These are phyloP conservation scores for Phialocephala subalpina DNA, from an alignment of 2,329 filamentous ascomycete genomes.

Conservation along the genomic window DNA sequence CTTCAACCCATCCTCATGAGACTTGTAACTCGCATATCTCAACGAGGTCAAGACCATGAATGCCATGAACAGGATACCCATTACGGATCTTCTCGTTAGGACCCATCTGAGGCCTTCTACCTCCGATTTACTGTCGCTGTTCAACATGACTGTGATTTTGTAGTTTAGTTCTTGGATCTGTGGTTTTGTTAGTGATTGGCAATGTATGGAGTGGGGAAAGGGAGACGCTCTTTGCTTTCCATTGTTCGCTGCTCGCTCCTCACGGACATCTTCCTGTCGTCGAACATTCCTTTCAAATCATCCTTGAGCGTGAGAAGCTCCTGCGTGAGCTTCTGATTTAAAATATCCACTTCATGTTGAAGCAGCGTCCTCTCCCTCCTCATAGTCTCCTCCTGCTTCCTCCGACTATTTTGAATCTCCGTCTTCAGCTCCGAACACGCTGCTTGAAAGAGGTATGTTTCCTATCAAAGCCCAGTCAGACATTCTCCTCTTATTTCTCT, in stretches of 20 bases:
- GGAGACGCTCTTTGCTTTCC: slow-evolving; percentile 74
- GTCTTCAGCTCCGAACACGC: slow-evolving; percentile 92
- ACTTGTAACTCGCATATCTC: slow-evolving; percentile 64
- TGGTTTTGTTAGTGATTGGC: slow-evolving; percentile 9
- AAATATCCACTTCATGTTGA: slow-evolving; percentile 94
- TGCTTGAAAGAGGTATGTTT: slow-evolving; percentile 91
- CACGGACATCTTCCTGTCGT: slow-evolving; percentile 93
- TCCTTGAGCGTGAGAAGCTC: slow-evolving; percentile 85
- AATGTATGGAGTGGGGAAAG: not conserved
- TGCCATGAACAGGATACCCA: slow-evolving; percentile 73
- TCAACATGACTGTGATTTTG: slow-evolving; percentile 90
- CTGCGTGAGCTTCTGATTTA: slow-evolving; percentile 84
- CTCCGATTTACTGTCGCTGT: slow-evolving; percentile 89
- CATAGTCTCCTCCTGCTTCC: slow-evolving; percentile 80
- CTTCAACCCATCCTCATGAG: slow-evolving; percentile 41
- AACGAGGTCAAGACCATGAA: slow-evolving; percentile 66
- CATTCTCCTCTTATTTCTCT: not conserved
- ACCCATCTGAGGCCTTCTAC: slow-evolving; percentile 94
- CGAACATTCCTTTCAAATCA: slow-evolving; percentile 93
- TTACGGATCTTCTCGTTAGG: slow-evolving; percentile 67
- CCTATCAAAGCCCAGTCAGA: slow-evolving; percentile 49
- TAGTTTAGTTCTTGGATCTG: slow-evolving; percentile 95
- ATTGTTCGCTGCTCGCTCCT: slow-evolving; percentile 85
- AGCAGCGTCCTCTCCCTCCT: slow-evolving; percentile 84
- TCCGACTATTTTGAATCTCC: slow-evolving; percentile 82